phyloP scores from a whole-genome alignment of 75 land plant genomes.

The Chamaecyparis obtusa region DNA sequence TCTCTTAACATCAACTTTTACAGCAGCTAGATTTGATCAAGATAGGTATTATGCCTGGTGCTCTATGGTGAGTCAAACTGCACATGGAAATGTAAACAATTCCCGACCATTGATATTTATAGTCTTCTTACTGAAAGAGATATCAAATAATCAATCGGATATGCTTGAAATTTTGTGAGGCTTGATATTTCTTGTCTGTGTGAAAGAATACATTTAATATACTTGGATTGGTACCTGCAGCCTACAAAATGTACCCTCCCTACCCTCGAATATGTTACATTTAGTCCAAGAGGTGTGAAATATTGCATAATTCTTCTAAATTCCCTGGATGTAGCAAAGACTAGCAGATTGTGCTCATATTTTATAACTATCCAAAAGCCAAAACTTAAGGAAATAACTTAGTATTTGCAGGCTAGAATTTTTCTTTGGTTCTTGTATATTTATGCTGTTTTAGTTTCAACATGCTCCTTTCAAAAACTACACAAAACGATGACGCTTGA shows the following conservation, averaged over 20 bases:
- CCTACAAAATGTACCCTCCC: not conserved
- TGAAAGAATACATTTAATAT: not conserved
- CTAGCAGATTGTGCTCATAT: not conserved
- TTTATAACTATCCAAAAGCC: not conserved
- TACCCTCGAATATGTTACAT: not conserved
- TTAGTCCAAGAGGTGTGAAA: not conserved
- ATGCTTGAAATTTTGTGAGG: not conserved
- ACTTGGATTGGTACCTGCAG: not conserved
- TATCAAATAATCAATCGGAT: not conserved
- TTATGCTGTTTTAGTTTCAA: not conserved
- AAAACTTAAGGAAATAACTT: not conserved
- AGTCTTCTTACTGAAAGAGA: not conserved
- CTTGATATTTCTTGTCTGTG: not conserved
- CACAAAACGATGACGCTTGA: not conserved
- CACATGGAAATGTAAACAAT: not conserved
- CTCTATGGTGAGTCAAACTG: not conserved
- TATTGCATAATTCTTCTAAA: not conserved
- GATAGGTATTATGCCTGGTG: not conserved
- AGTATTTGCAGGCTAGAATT: not conserved
- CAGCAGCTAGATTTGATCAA: not conserved
- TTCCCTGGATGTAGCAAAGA: not conserved
- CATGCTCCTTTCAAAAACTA: not conserved
- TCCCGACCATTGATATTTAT: not conserved
- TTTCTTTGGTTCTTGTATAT: not conserved
- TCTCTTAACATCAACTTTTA: not conserved